A percentile compares a stretch with the other conserved stretches of the same genome.
Evolutionary conservation across 305 asterid genomes (phyloP).

Genomic region (Fraxinus paxiana): DNA sequence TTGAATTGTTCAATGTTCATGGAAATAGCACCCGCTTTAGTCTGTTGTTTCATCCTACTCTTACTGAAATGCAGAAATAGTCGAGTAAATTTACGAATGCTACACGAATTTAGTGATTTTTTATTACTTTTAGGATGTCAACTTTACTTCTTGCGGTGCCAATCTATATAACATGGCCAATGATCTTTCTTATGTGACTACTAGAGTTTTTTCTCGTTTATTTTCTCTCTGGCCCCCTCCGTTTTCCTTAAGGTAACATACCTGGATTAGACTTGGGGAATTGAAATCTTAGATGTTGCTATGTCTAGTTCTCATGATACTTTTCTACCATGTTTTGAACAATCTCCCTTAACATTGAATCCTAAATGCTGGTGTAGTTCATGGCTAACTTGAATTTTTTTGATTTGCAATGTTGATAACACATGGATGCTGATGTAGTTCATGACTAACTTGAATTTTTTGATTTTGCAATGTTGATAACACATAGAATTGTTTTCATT

Average conservation of each 20-base stretch:
- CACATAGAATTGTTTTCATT: not conserved
- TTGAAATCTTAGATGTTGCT: not conserved
- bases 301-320: not conserved
- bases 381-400: not conserved
- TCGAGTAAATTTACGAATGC: not conserved
- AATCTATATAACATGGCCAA: not conserved
- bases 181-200: not conserved
- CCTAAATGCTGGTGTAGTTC: not conserved
- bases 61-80: not conserved
- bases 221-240: not conserved
- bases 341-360: not conserved
- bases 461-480: not conserved
- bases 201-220: not conserved
- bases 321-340: not conserved
- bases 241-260: not conserved
- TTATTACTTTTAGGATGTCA: not conserved
- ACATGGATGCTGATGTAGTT: no score
- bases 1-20: constrained; percentile 1
- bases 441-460: not conserved
- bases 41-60: not conserved
- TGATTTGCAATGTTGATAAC: no score
- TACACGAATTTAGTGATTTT: not conserved
- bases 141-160: not conserved
- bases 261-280: not conserved
- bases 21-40: constrained; percentile 11